These are phyloP conservation scores for Pilasporangium apinafurcum DNA, from an alignment of 352 stramenopile species.

Conservation along the genomic window DNA sequence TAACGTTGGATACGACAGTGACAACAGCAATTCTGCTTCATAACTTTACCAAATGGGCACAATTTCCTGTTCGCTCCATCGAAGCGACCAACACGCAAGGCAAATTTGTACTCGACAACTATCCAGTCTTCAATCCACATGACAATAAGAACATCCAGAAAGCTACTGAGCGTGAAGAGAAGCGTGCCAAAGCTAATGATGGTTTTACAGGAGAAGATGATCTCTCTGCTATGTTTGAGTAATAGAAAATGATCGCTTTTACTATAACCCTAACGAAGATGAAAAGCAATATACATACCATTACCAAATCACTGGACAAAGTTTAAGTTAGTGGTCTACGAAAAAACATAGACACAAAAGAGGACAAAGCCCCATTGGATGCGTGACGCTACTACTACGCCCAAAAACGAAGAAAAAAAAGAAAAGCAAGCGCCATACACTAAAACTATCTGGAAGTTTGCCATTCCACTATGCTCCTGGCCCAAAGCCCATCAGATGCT, in stretches of 20 bases:
- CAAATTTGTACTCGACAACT: slow-evolving; percentile 71
- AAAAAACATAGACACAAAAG: neutral
- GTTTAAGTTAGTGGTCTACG: neutral
- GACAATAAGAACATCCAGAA: slow-evolving; percentile 30
- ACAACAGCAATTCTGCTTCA: slow-evolving; percentile 59
- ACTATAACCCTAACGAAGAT: too few species aligned
- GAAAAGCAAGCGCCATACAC: too few species aligned
- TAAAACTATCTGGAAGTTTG: too few species aligned
- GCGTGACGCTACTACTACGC: neutral
- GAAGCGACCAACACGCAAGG: slow-evolving; percentile 61
- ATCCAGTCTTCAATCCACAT: slow-evolving; percentile 37
- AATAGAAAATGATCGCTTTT: neutral
- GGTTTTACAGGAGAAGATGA: slow-evolving; percentile 27
- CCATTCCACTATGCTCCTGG: neutral
- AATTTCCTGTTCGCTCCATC: slow-evolving; percentile 51
- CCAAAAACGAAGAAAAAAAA: too few species aligned
- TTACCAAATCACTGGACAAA: neutral
- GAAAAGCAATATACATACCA: neutral
- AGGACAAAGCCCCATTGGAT: neutral
- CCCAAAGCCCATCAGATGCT: slow-evolving; percentile 49
- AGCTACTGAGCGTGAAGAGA: slow-evolving; percentile 36
- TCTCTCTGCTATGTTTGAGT: slow-evolving; percentile 44
- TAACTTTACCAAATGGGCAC: slow-evolving; percentile 53
- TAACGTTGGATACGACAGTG: slow-evolving; percentile 58
- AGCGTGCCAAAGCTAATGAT: slow-evolving; percentile 33